Evolutionary conservation across 805 yeast species (phyloP), one percentile per base, ranked within the genome.

Genomic region (Ogataea corticis): DNA sequence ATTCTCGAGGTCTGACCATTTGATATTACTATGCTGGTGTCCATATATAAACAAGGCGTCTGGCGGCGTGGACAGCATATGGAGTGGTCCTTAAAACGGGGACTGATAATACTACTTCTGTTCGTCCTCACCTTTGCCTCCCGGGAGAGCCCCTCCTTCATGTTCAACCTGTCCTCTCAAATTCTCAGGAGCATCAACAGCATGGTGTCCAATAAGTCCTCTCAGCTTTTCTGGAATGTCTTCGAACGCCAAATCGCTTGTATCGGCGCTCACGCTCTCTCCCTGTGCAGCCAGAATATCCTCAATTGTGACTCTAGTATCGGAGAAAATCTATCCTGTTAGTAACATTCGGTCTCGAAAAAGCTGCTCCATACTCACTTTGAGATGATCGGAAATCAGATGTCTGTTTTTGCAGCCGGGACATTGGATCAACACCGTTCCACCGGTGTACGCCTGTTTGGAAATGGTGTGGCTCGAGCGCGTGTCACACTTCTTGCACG

Each of bases 331-430:
- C 70, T 82, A 63, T 14, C 5, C 6, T 13, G 38, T 35, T 35
- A 35, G 38, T 35, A 35, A 6, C 13, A 42, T 31, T 15, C 67
- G 57, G 51, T 63, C 63, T 36, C 42, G 36, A 46, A 45, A 42
- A 10, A 28, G 23, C 14, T 32, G 9, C n/a, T 15, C 21, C 10
- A 21, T n/a, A 63, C 71, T 42, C 53, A 70, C 75, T 59, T 80
- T 83, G 48, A 85, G 67, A 60, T 85, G 91, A 62, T 92, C 98
- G 0, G 97, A 96, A 33, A 92, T 91, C 59, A 92, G 69, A 62
- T 92, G 98, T 52, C 97, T 79, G 59, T 79, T 83, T 52, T 84
- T 76, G 64, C 98, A 92, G 13, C 90, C 87, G 0, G 98, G 98
- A 62, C 98, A 92, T 58, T 88, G 89, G 18, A 92, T 85, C 41